Evolutionary conservation across 2,329 filamentous ascomycete species (phyloP), one percentile per base, ranked within the genome.

Genomic region (Metarhizium brunneum): DNA sequence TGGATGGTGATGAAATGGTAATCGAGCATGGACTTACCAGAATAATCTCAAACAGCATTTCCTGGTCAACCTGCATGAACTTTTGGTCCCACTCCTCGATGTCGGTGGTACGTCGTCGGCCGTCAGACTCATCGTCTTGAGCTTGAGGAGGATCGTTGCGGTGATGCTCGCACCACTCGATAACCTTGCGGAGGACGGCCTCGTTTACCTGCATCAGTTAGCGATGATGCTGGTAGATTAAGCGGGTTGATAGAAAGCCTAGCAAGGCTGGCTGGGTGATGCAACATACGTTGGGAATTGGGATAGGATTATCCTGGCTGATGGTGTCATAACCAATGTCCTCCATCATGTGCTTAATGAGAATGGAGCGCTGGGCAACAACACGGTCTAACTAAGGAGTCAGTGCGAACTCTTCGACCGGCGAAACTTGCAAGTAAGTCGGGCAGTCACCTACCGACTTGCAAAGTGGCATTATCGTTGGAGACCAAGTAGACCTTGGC

Each of bases 1-100:
- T 47, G 40, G 6, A 18, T 18, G 25, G 20, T 16, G 40, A 4
- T 25, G 18, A 18, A 8, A 20, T 14, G 5, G 4, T 2, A 6
- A 20, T 8, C n/a, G 11, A 54, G 50, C 13, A 16, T 25, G 3
- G 54, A 79, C 86, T 57, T 81, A 94, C 90, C 30, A 99, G 81
- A 64, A 99, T 99, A 68, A 99, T 97, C 78, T 99, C 94, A 64
- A 99, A 99, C 2, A 99, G 83, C 94, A 99, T 97, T 76, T 99
- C 94, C 70, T 99, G 94, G 71, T 99, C 94, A 18, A 99, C 94
- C 75, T 97, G 92, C 94, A 99, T 97, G 74, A 97, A 99, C 76
- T 99, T 99, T 74, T 97, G 92, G 66, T 99, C 94, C 94, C 94
- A 99, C 75, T 99, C 94, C 58, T 97, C 94, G 62, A 99, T 99